Evolutionary conservation across 805 yeast species (phyloP).

Genomic region (Metschnikowia amazonensis): DNA sequence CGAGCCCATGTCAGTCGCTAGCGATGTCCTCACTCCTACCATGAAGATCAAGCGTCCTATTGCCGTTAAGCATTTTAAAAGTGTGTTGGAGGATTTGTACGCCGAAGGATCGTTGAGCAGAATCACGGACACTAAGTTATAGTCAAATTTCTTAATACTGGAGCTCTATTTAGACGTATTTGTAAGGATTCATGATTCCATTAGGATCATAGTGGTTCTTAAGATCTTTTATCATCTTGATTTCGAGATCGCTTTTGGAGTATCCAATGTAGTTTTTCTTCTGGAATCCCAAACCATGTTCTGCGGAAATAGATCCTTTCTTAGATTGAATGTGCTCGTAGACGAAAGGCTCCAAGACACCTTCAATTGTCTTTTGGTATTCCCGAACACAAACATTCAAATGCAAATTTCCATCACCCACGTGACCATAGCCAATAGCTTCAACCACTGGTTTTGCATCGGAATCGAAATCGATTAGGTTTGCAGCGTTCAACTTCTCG

Average conservation of each 20-base stretch:
- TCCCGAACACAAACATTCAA: constrained; percentile 87
- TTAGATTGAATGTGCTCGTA: constrained; percentile 78
- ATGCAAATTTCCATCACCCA: constrained; percentile 96
- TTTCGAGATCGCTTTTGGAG: constrained; percentile 70
- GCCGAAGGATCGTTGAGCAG: constrained; percentile 34
- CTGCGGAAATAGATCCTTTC: constrained; percentile 91
- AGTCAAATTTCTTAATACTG: background rate
- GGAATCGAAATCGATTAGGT: constrained; percentile 55
- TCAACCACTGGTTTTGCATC: constrained; percentile 75
- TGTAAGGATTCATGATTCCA: constrained; percentile 90
- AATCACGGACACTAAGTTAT: constrained; percentile 20
- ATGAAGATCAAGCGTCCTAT: constrained; percentile 44
- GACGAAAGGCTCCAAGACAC: constrained; percentile 85
- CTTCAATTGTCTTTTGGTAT: constrained; percentile 76
- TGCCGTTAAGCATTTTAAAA: constrained; percentile 25
- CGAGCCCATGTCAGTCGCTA: constrained; percentile 61
- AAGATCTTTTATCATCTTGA: constrained; percentile 69
- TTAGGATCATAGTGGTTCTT: constrained; percentile 88
- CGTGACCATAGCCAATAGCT: constrained; percentile 96
- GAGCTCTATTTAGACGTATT: constrained; percentile 54
- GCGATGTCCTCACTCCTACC: constrained; percentile 67
- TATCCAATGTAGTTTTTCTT: constrained; percentile 87
- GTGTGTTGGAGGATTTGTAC: constrained; percentile 10
- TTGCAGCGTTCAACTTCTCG: constrained; percentile 51
- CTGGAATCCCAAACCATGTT: constrained; percentile 96